phyloP scores from a whole-genome alignment of 2,329 filamentous ascomycete genomes.

The Exophiala dermatitidis region DNA sequence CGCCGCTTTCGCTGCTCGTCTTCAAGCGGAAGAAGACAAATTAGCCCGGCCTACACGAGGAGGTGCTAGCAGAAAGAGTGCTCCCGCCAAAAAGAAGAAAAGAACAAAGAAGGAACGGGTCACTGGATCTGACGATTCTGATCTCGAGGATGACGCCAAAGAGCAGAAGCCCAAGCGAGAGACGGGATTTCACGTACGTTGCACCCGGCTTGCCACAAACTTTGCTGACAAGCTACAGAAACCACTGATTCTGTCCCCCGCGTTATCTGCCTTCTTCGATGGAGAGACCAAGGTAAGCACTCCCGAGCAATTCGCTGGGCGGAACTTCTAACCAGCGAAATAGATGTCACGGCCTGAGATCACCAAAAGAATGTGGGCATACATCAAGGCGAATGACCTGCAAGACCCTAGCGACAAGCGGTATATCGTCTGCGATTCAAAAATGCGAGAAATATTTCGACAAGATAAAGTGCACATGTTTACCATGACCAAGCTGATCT shows the following conservation, averaged over 20 bases:
- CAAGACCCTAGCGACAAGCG: slow-evolving; percentile 89
- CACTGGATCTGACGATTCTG: slow-evolving; percentile 60
- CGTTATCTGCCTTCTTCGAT: slow-evolving; percentile 39
- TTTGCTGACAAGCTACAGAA: slow-evolving; percentile 31
- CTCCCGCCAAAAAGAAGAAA: slow-evolving; percentile 57
- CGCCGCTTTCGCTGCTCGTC: slow-evolving; percentile 73
- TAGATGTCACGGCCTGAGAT: slow-evolving; percentile 89
- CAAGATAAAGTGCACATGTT: slow-evolving; percentile 93
- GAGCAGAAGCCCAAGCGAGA: slow-evolving; percentile 63
- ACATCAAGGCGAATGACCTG: slow-evolving; percentile 80
- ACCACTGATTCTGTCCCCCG: slow-evolving; percentile 41
- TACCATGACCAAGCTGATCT: slow-evolving; percentile 95
- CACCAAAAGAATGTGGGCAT: slow-evolving; percentile 92
- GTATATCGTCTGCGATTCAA: slow-evolving; percentile 86
- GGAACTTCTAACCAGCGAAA: not conserved
- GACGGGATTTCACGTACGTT: slow-evolving; percentile 75
- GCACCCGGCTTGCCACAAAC: slow-evolving; percentile 3
- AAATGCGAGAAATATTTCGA: slow-evolving; percentile 88
- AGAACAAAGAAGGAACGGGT: slow-evolving; percentile 47
- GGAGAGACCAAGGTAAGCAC: slow-evolving; percentile 40
- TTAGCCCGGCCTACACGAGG: slow-evolving; percentile 69
- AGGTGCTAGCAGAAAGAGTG: slow-evolving; percentile 53
- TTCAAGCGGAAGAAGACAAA: slow-evolving; percentile 89
- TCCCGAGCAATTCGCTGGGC: slow-evolving; percentile 17
- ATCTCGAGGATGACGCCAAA: slow-evolving; percentile 57